Evolutionary conservation across 2,329 filamentous ascomycete genomes (phyloP), one percentile per base, ranked within the genome.

Genomic region (Leptosphaerulina australis): DNA sequence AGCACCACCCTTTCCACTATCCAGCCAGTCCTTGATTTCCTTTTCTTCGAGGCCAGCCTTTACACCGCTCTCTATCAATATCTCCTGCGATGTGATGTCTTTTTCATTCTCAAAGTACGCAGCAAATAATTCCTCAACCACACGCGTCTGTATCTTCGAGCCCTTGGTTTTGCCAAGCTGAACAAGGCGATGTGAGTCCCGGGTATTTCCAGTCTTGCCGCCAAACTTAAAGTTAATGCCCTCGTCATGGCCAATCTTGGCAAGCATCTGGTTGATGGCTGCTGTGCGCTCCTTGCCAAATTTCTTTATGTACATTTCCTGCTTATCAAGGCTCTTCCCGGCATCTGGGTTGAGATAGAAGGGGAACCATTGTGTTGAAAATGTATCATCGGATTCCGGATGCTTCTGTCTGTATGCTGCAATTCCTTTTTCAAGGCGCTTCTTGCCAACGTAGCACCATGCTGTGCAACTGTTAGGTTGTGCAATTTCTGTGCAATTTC

Each of bases 261-360:
- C 67, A 18, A 92, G 77, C 1, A 83, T 83, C 36, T 78, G 71
- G 46, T 81, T 77, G 49, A 91, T 83, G 56, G 81, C 78, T 0
- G 75, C 65, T 2, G 77, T 74, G 24, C 90, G 81, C 18, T 86
- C 81, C 5, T 83, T 79, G 6, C 84, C 84, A 62, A 94, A 84
- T 46, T 86, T 87, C 38, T 77, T 66, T 28, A 81, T 75, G 71
- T 85, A 91, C 68, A 79, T 80, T 50, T 76, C 74, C 67, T 79
- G 69, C 64, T 85, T 85, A 62, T 81, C 77, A 49, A 77, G 67
- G 60, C 79, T 78, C 35, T 77, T 76, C 0, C 87, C 81, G 0
- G 83, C 77, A 36, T 78, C 77, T 0, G 89, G 88, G 65, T 92
- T 86, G 43, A 96, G 82, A 70, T 93, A 92, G 76, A 89, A 96